Evolutionary conservation across 2,329 filamentous ascomycete species (phyloP), one percentile per base, ranked within the genome.

Genomic region (Ramularia endophylla): DNA sequence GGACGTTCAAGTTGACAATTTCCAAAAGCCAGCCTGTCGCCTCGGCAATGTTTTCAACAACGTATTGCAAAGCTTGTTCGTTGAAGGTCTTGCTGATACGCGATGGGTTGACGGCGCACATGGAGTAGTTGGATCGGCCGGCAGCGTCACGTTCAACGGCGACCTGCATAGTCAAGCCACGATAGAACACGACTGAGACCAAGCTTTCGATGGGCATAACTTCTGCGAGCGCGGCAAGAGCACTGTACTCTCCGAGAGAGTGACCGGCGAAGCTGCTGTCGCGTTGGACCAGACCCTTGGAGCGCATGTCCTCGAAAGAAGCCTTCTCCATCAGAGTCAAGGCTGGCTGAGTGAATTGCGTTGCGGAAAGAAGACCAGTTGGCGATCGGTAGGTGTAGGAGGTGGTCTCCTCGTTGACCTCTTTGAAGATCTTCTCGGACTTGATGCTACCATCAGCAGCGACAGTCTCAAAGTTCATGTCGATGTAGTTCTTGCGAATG

Each of bases 171-270:
- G 92, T 98, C 60, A 98, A 73, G 60, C 92, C 92, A 66, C 92
- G 88, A 73, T 98, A 98, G 77, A 98, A 98, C 41, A 98, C 94
- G 34, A 98, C 92, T 0, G 92, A 97, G 2, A 98, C 92, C 65
- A 98, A 75, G 55, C 85, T 92, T 74, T 98, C 92, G 59, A 98
- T 98, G n/a, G 94, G 92, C 87, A 98, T 95, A 63, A 98, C 92
- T 61, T 98, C 90, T 8, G 94, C 92, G 47, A 98, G 77, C 9
- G 92, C 92, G 49, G 92, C 92, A 50, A 98, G 81, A 8, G 92
- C 92, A 49, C 89, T 95, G 74, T 98, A 98, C 71, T 98, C 92
- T 67, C 92, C 92, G 16, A 98, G 80, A 1, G 94, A 98, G 73
- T 98, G 92, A 53, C 92, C 92, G 11, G 92, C 92, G 64, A 98